A percentile compares a stretch with the other conserved stretches of the same genome.
phyloP scores from a whole-genome alignment of 1,284 basidiomycete species.

The Crepidotus sp. region DNA sequence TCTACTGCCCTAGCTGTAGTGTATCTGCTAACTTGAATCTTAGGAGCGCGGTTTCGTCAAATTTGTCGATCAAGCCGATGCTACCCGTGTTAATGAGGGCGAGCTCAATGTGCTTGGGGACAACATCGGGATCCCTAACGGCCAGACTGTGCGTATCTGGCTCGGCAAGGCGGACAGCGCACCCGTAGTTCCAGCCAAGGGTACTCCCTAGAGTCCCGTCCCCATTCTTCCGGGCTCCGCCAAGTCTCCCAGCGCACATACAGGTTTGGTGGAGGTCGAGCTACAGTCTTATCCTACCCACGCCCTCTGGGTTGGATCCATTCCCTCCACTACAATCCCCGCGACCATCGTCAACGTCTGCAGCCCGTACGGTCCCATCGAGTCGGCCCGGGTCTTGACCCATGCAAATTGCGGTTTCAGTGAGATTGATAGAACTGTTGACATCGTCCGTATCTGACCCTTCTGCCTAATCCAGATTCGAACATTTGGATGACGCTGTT shows the following conservation, averaged over 20 bases:
- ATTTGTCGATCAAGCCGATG: constrained; percentile 91
- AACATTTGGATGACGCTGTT: constrained; percentile 93
- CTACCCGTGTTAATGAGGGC: constrained; percentile 93
- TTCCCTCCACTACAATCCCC: constrained; percentile 88
- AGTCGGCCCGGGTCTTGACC: constrained; percentile 89
- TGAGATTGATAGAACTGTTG: constrained; percentile 28
- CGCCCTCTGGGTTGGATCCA: constrained; percentile 93
- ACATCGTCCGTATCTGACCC: constrained; percentile 9
- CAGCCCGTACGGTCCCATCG: constrained; percentile 94
- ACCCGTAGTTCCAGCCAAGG: constrained; percentile 78
- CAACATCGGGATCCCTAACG: constrained; percentile 87
- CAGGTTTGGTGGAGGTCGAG: constrained; percentile 57
- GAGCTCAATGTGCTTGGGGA: constrained; percentile 91
- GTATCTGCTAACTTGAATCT: constrained; percentile 9
- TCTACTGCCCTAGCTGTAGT: background rate
- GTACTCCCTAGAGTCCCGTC: constrained; percentile 52
- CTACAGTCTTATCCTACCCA: constrained; percentile 82
- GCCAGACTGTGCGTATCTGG: constrained; percentile 90
- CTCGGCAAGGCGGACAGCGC: constrained; percentile 96
- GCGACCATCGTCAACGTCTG: constrained; percentile 89
- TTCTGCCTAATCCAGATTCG: constrained; percentile 83
- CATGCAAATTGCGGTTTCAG: constrained; percentile 97
- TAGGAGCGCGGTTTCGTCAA: constrained; percentile 99
- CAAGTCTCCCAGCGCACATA: constrained; percentile 39
- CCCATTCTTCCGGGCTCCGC: constrained; percentile 54